Percentiles rank a stretch among this genome's conserved stretches.
Conservation (phyloP, 2,329 filamentous ascomycete species). For the Colletotrichum lentis region DNA sequence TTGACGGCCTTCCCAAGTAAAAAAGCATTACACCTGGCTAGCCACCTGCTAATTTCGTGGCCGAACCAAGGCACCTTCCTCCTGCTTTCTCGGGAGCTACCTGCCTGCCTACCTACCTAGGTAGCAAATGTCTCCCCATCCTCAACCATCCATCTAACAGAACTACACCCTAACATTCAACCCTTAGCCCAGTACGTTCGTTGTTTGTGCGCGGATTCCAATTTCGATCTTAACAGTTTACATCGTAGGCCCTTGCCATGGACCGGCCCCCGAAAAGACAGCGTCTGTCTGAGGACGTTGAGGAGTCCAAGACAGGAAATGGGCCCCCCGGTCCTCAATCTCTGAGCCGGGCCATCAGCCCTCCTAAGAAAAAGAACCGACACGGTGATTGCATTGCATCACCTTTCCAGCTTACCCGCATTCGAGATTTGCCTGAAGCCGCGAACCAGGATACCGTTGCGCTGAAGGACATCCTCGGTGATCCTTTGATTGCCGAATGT, state of each 20-base stretch:
- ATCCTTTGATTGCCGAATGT: conserved; percentile 75
- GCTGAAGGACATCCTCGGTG: conserved; percentile 73
- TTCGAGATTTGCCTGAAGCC: conserved; percentile 67
- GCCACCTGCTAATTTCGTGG: neutral
- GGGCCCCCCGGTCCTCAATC: conserved; percentile 40
- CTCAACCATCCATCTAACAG: too few relatives aligned
- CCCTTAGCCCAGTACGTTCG: neutral
- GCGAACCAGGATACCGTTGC: conserved; percentile 72
- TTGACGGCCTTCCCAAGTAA: neutral
- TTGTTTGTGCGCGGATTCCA: neutral
- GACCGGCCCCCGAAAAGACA: conserved; percentile 46
- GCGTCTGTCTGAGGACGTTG: conserved; percentile 30
- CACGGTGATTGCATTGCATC: conserved; percentile 56
- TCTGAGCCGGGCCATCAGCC: conserved; percentile 55
- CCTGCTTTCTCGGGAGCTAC: neutral
- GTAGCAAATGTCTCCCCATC: too few relatives aligned
- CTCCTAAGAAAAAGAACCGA: conserved; percentile 50
- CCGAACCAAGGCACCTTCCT: neutral
- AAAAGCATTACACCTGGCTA: neutral
- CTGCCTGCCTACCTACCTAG: too few relatives aligned
- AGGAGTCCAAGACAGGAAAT: neutral
- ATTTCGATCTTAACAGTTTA: neutral
- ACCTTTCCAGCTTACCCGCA: conserved; percentile 75
- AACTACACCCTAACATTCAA: too few relatives aligned
- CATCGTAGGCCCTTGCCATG: conserved; percentile 41